Conservation (phyloP, 139 green algal species). For the Chlorella sp. region DNA sequence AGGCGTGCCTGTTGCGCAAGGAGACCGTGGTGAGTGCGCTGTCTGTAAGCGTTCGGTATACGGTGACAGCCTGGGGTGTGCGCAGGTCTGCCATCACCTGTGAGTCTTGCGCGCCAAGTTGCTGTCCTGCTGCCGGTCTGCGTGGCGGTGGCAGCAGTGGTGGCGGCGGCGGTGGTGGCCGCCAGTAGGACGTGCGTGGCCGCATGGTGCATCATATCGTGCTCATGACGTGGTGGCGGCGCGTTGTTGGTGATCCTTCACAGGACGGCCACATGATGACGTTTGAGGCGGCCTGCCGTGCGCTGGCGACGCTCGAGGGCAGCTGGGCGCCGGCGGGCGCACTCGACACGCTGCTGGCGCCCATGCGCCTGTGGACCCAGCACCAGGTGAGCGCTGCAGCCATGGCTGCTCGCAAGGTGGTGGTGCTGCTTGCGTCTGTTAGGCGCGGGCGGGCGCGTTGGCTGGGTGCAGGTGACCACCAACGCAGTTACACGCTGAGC, state of each 20-base stretch:
- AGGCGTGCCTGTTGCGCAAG: neutral
- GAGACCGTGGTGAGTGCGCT: neutral
- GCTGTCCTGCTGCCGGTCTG: neutral
- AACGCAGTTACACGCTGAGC: too few relatives aligned
- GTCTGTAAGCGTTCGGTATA: neutral
- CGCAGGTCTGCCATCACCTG: neutral
- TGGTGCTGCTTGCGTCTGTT: too few relatives aligned
- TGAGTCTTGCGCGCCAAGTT: neutral
- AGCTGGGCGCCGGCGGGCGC: neutral
- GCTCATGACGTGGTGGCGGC: too few relatives aligned
- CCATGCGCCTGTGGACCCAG: neutral
- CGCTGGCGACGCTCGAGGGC: neutral
- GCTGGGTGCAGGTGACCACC: too few relatives aligned
- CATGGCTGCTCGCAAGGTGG: too few relatives aligned
- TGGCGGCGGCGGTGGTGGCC: too few relatives aligned
- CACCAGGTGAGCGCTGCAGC: too few relatives aligned
- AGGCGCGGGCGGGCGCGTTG: too few relatives aligned
- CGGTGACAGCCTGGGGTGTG: neutral
- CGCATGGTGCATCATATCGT: too few relatives aligned
- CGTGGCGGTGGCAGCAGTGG: neutral
- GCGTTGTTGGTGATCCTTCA: neutral
- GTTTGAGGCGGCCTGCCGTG: neutral
- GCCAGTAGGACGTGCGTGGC: too few relatives aligned
- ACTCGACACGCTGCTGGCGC: neutral
- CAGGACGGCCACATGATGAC: conserved; percentile 1